These are phyloP conservation scores for Podospora pseudocomata DNA, from an alignment of 495 filamentous ascomycete genomes.

Conservation along the genomic window DNA sequence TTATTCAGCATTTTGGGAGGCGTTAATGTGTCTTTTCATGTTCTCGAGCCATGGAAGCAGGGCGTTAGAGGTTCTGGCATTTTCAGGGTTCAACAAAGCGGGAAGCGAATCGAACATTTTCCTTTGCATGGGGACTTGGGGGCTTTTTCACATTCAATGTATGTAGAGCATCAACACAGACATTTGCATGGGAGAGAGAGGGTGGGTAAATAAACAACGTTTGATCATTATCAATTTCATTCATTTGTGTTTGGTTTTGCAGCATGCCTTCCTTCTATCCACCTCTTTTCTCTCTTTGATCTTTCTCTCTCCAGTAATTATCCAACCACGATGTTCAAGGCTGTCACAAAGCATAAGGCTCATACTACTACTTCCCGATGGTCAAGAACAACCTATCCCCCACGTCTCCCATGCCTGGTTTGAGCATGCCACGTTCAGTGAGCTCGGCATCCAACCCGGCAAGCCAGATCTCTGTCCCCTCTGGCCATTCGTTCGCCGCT, in stretches of 20 bases:
- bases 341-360: neutral
- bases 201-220: neutral
- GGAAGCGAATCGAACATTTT: neutral
- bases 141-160: neutral
- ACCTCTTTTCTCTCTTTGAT: neutral
- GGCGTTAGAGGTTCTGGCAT: neutral
- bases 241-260: neutral
- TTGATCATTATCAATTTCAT: neutral
- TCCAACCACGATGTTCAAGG: neutral
- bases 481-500: constrained; percentile 70
- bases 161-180: neutral
- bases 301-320: neutral
- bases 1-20: neutral
- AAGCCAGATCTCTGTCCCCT: constrained; percentile 75
- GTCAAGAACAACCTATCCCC: constrained; percentile 92
- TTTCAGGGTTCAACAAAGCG: neutral
- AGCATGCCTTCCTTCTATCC: neutral
- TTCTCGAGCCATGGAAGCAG: neutral
- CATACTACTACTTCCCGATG: constrained; percentile 68
- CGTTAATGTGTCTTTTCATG: neutral
- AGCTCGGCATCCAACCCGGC: constrained; percentile 72
- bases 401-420: constrained; percentile 85
- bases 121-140: neutral
- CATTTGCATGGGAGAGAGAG: neutral
- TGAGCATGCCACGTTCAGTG: constrained; percentile 80